Evolutionary conservation across 257 asterid species (phyloP).

Genomic region (Fraxinus americana): DNA sequence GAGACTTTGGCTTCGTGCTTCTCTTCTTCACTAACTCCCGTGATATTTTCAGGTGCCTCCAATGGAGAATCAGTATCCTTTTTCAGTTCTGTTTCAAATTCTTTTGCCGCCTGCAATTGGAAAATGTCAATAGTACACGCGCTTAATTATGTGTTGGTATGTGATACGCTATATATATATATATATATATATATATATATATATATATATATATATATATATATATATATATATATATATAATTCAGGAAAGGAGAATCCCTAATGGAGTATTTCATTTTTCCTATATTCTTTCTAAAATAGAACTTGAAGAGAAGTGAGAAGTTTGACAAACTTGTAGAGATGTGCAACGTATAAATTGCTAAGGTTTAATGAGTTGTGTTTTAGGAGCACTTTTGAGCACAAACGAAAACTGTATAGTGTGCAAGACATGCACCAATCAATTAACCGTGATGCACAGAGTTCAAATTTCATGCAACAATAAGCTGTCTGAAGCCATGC

Average conservation of each 20-base stretch:
- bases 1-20: slow-evolving; percentile 47
- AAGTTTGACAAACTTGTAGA: not conserved
- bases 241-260: not conserved
- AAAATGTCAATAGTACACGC: slow-evolving; percentile 5
- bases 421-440: not conserved
- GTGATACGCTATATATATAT: not conserved
- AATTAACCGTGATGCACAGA: not conserved
- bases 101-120: slow-evolving; percentile 76
- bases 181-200: too few species aligned
- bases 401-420: not conserved
- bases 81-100: slow-evolving; percentile 82
- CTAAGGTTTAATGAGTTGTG: not conserved
- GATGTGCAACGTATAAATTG: not conserved
- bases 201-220: too few species aligned
- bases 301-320: not conserved
- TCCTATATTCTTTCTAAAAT: not conserved
- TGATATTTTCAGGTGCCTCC: slow-evolving; percentile 41
- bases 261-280: not conserved
- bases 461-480: not conserved
- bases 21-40: slow-evolving; percentile 45
- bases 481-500: not conserved
- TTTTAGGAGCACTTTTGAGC: not conserved
- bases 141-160: not conserved
- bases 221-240: too few species aligned
- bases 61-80: slow-evolving; percentile 53